Base-by-base conservation (phyloP, 257 asterid species). In the Plantago major region DNA sequence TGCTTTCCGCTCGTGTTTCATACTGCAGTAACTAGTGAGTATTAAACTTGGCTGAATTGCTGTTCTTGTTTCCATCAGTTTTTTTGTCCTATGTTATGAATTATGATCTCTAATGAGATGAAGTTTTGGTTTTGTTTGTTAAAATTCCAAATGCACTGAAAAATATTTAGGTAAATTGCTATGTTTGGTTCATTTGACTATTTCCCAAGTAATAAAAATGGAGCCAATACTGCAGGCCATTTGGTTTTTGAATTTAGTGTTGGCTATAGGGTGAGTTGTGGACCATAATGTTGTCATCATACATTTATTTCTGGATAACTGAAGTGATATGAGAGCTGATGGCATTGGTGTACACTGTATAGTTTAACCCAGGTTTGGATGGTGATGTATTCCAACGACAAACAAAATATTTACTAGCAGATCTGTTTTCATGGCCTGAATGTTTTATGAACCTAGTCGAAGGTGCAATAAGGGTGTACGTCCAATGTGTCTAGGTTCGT, bases 141-240 rank as follows among this genome's bases (percentile, higher is more conserved):
- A n/a, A 18, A 14, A 54, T 2, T 10, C 43, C 5, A 30, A 13
- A 9, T 51, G 10, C 16, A 1, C 14, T 52, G 15, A 0, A 53
- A 11, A 28, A 14, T 2, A 16, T 17, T 19, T 47, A 18, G 14
- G 17, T 9, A 5, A 5, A 3, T 47, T 19, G 3, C 17, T n/a
- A 12, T 47, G 19, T 33, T 33, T 33, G 54, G 51, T 46, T 46
- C 16, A 46, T 46, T 50, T 19, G 56, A 51, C 57, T 17, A 17
- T 8, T 19, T 52, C 57, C 57, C n/a, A n/a, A n/a, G n/a, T 52
- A 19, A 52, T 11, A 26, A 18, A n/a, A 52, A 52, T 52, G 57
- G 14, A 17, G 13, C 57, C 38, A 52, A 52, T 22, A 48, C n/a
- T 48, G 54, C 22, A 48, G 55, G 28, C 55, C 6, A 26, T 49